A percentile compares a stretch with the other conserved stretches of the same genome.
Conservation (phyloP, 257 asterid species). For the Craterostigma plantagineum region DNA sequence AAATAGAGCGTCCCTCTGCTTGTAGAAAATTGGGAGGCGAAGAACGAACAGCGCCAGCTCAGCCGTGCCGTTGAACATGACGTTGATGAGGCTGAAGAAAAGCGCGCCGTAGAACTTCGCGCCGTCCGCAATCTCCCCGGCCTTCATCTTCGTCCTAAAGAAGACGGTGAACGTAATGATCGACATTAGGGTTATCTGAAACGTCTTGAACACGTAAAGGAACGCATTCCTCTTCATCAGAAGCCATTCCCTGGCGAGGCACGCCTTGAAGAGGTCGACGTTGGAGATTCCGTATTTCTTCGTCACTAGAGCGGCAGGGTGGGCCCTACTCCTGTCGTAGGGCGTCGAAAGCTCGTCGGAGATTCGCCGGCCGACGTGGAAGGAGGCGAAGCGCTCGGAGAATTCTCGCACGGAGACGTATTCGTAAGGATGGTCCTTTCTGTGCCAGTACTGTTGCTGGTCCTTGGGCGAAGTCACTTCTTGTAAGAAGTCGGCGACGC, state of each 20-base stretch:
- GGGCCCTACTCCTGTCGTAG: slow-evolving; percentile 44
- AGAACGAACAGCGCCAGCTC: slow-evolving; percentile 62
- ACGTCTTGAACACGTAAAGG: slow-evolving; percentile 67
- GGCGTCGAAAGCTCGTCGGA: slow-evolving; percentile 58
- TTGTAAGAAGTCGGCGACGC: slow-evolving; percentile 85
- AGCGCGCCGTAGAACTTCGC: slow-evolving; percentile 70
- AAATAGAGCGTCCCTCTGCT: slow-evolving; percentile 74
- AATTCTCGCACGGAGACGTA: slow-evolving; percentile 51
- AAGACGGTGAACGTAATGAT: slow-evolving; percentile 73
- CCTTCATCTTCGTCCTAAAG: slow-evolving; percentile 71
- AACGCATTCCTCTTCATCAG: slow-evolving; percentile 69
- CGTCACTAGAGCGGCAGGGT: slow-evolving; percentile 91
- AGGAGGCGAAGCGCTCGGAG: slow-evolving; percentile 34
- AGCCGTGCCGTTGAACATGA: slow-evolving; percentile 86
- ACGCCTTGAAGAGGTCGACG: slow-evolving; percentile 59
- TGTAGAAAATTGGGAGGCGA: slow-evolving; percentile 82
- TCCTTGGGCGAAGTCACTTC: slow-evolving; percentile 86
- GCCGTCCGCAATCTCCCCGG: slow-evolving; percentile 54
- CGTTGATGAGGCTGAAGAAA: slow-evolving; percentile 64
- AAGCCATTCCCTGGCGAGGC: slow-evolving; percentile 80
- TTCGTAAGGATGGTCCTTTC: slow-evolving; percentile 43
- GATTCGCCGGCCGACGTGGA: slow-evolving; percentile 51
- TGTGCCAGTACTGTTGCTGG: slow-evolving; percentile 85
- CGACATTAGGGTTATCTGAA: slow-evolving; percentile 87
- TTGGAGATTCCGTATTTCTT: slow-evolving; percentile 73